These are phyloP conservation scores for Neurospora sp. DNA, from an alignment of 495 filamentous ascomycete genomes.

Conservation along the genomic window DNA sequence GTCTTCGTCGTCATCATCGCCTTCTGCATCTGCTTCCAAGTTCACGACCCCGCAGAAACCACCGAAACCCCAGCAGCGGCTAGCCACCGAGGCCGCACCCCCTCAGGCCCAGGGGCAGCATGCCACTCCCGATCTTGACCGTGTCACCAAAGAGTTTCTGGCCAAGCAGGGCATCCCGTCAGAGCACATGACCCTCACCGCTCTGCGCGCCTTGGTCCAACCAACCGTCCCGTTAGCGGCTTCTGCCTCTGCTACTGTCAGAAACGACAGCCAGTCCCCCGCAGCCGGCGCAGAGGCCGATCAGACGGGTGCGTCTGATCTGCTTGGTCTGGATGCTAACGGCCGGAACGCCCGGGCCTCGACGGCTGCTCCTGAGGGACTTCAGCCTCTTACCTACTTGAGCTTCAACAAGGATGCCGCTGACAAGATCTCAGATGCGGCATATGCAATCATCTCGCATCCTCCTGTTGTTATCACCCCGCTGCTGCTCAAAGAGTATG, in stretches of 20 bases:
- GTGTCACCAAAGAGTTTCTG: conserved; percentile 20
- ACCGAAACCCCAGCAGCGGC: background rate
- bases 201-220: conserved; percentile 20
- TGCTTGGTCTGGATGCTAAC: conserved; percentile 19
- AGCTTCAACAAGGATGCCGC: conserved; percentile 18
- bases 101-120: background rate
- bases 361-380: background rate
- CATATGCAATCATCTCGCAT: conserved; percentile 58
- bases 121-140: conserved; percentile 18
- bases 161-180: conserved; percentile 22
- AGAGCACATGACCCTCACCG: conserved; percentile 19
- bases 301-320: conserved; percentile 11
- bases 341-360: conserved; percentile 7
- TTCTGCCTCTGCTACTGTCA: background rate
- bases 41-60: background rate
- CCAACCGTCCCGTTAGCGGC: conserved; percentile 8
- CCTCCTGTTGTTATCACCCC: conserved; percentile 76
- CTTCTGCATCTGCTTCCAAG: background rate
- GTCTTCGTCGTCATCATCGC: background rate
- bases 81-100: background rate
- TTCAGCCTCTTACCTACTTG: background rate
- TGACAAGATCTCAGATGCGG: conserved; percentile 38
- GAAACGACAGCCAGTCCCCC: conserved; percentile 3
- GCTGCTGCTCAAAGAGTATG: conserved; percentile 55
- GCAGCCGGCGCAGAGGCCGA: conserved; percentile 4